phyloP scores from a whole-genome alignment of 2,329 filamentous ascomycete species.

The Cladosporium halotolerans region DNA sequence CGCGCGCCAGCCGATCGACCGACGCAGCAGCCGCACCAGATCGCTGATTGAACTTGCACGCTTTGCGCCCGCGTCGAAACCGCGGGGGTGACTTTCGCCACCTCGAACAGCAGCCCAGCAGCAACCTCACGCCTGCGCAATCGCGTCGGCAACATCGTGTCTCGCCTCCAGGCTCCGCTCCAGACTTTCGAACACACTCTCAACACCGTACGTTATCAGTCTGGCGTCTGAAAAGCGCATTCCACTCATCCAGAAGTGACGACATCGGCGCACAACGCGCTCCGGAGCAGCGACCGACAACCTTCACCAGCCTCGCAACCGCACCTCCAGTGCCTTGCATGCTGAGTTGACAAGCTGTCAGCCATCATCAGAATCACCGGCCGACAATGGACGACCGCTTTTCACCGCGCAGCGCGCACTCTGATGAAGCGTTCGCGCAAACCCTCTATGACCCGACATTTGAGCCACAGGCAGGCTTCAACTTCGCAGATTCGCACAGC shows the following conservation, averaged over 20 bases:
- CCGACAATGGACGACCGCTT: conserved; percentile 4
- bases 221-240: too few species aligned
- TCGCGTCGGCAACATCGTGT: background rate
- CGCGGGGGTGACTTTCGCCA: conserved; percentile 2
- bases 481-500: conserved; percentile 19
- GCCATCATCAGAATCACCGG: background rate
- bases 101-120: background rate
- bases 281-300: background rate
- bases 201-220: too few species aligned
- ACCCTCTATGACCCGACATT: conserved; percentile 19
- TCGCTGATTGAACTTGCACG: conserved; percentile 3
- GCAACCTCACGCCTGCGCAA: conserved; percentile 3
- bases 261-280: background rate
- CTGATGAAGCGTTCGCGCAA: conserved; percentile 9
- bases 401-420: conserved; percentile 7
- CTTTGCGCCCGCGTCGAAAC: conserved; percentile 1
- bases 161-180: too few species aligned
- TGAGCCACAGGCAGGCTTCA: conserved; percentile 21
- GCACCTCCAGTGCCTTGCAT: background rate
- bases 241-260: background rate
- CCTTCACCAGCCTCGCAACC: background rate
- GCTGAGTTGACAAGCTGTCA: too few species aligned
- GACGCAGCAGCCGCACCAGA: background rate
- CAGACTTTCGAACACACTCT: too few species aligned
- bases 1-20: background rate